These are phyloP conservation scores for Orbilia ellipsospora DNA, from an alignment of 2,329 filamentous ascomycete species.

Conservation along the genomic window DNA sequence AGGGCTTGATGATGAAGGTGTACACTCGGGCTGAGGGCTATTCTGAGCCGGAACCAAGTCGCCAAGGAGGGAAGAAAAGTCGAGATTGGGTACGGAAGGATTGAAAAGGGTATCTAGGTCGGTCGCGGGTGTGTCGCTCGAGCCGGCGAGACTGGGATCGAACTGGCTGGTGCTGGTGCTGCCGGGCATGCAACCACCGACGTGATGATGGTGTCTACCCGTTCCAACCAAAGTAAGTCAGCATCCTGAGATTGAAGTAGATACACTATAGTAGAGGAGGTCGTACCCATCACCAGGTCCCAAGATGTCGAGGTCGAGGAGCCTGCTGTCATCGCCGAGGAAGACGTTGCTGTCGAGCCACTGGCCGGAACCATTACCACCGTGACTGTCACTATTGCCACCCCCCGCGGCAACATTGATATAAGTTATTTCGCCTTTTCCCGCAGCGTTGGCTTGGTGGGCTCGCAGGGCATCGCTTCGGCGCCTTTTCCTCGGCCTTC, in stretches of 20 bases:
- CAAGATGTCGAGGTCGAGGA: slow-evolving; percentile 43
- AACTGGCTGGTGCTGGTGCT: slow-evolving; percentile 19
- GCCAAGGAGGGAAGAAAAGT: slow-evolving; percentile 49
- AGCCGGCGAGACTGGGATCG: slow-evolving; percentile 28
- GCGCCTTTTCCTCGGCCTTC: slow-evolving; percentile 71
- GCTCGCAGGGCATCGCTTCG: slow-evolving; percentile 56
- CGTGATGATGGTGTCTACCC: slow-evolving; percentile 29
- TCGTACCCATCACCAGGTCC: slow-evolving; percentile 44
- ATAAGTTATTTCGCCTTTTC: slow-evolving; percentile 27
- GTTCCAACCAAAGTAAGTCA: not conserved
- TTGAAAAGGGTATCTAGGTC: slow-evolving; percentile 49
- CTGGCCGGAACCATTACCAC: slow-evolving; percentile 16
- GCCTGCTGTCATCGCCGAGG: slow-evolving; percentile 32
- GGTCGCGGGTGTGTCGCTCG: slow-evolving; percentile 20
- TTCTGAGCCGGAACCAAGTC: slow-evolving; percentile 25
- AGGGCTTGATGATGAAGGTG: slow-evolving; percentile 11
- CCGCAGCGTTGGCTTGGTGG: slow-evolving; percentile 24
- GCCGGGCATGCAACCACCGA: slow-evolving; percentile 39
- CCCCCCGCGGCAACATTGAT: slow-evolving; percentile 25
- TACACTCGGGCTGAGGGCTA: slow-evolving; percentile 15
- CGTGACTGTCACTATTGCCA: slow-evolving; percentile 24
- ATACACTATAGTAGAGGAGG: not conserved
- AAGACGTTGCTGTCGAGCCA: slow-evolving; percentile 46
- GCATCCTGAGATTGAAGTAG: slow-evolving; percentile 2
- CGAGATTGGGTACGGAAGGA: slow-evolving; percentile 38